A percentile compares a stretch with the other conserved stretches of the same genome.
phyloP scores from a whole-genome alignment of 371 early-diverging fungal genomes.

The Apophysomyces elegans region DNA sequence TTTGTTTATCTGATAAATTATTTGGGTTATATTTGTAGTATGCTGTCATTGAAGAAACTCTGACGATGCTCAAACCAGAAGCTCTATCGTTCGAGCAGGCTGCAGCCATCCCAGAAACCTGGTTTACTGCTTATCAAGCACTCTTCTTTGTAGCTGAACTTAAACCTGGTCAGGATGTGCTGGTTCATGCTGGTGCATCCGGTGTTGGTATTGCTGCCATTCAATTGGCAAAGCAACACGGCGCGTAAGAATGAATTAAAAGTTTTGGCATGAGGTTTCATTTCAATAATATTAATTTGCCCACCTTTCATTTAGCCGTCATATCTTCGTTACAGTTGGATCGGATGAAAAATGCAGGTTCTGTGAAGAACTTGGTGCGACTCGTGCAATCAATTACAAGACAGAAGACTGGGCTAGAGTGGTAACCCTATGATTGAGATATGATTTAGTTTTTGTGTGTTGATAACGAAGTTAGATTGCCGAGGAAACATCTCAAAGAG shows the following conservation, averaged over 20 bases:
- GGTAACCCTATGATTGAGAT: slow-evolving; percentile 27
- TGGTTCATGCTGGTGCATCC: slow-evolving; percentile 83
- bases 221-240: slow-evolving; percentile 70
- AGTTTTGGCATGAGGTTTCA: neutral
- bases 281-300: neutral
- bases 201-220: slow-evolving; percentile 83
- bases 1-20: neutral
- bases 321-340: slow-evolving; percentile 74
- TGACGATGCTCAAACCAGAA: slow-evolving; percentile 67
- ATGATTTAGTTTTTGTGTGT: neutral
- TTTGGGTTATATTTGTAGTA: slow-evolving; percentile 42
- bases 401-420: slow-evolving; percentile 61
- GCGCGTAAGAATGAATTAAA: slow-evolving; percentile 56
- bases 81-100: slow-evolving; percentile 64
- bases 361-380: slow-evolving; percentile 73
- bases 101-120: slow-evolving; percentile 76
- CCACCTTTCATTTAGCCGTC: slow-evolving; percentile 2
- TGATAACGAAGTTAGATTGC: slow-evolving; percentile 39
- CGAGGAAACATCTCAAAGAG: slow-evolving; percentile 60
- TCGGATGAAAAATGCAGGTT: slow-evolving; percentile 68
- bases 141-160: slow-evolving; percentile 64
- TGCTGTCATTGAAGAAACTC: slow-evolving; percentile 59
- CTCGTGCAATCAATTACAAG: slow-evolving; percentile 78
- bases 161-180: slow-evolving; percentile 62
- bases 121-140: slow-evolving; percentile 85